phyloP scores from a whole-genome alignment of 306 rosid genomes.

The Malus asiatica region DNA sequence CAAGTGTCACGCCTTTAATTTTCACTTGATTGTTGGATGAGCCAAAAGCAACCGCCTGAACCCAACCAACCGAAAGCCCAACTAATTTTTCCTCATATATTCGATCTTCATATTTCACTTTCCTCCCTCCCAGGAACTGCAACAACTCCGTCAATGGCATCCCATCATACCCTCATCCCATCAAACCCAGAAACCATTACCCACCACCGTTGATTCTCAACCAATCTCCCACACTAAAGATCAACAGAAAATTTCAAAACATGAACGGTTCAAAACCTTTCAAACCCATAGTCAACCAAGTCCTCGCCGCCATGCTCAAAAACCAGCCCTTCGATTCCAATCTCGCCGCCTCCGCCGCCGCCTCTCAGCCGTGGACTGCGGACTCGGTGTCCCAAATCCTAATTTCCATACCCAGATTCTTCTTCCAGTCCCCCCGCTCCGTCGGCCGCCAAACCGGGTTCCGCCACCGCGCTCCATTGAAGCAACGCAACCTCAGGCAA shows the following conservation, averaged over 20 bases:
- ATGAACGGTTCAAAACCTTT: conserved; percentile 29
- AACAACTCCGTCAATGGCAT: neutral
- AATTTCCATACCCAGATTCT: conserved; percentile 49
- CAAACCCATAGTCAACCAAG: conserved; percentile 42
- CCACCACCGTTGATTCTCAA: neutral
- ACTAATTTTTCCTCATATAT: neutral
- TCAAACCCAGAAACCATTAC: neutral
- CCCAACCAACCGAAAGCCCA: neutral
- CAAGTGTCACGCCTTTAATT: too few species aligned
- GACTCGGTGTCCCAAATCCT: conserved; percentile 49
- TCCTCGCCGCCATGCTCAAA: conserved; percentile 44
- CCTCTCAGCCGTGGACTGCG: conserved; percentile 30
- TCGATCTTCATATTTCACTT: neutral
- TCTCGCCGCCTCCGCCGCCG: conserved; percentile 6
- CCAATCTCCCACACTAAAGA: neutral
- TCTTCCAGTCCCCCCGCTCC: conserved; percentile 72
- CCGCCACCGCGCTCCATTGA: conserved; percentile 73
- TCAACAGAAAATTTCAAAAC: neutral
- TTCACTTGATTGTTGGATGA: too few species aligned
- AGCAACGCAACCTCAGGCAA: conserved; percentile 46
- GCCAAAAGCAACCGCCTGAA: neutral
- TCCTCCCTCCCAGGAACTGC: neutral
- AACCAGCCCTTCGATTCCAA: conserved; percentile 49
- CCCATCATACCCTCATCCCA: neutral
- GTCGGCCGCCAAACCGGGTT: conserved; percentile 46